phyloP scores from a whole-genome alignment of 2,329 filamentous ascomycete genomes.

The Exophiala aquamarina region DNA sequence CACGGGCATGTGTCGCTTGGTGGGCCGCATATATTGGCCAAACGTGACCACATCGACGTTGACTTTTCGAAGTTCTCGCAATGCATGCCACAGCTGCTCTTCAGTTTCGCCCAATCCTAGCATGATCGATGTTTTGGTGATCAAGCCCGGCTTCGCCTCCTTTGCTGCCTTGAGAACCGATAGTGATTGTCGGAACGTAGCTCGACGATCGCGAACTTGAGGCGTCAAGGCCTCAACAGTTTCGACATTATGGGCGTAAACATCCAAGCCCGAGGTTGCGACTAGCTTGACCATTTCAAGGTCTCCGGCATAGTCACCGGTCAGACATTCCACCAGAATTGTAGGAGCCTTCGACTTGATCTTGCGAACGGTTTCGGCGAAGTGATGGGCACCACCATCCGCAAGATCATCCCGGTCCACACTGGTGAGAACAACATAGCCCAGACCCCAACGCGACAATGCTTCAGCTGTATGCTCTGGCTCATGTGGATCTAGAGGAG shows the following conservation, averaged over 20 bases:
- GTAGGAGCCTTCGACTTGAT: constrained; percentile 74
- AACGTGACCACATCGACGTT: constrained; percentile 96
- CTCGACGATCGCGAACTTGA: constrained; percentile 82
- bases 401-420: constrained; percentile 91
- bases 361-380: constrained; percentile 88
- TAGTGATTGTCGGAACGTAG: constrained; percentile 84
- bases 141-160: constrained; percentile 70
- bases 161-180: constrained; percentile 80
- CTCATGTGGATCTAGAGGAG: constrained; percentile 90
- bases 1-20: constrained; percentile 95
- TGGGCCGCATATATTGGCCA: constrained; percentile 99
- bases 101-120: constrained; percentile 91
- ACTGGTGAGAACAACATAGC: constrained; percentile 90
- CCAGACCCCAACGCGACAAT: constrained; percentile 85
- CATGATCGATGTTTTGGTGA: constrained; percentile 99
- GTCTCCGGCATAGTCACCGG: constrained; percentile 84
- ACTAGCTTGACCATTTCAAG: constrained; percentile 83
- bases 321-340: constrained; percentile 47
- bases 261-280: constrained; percentile 84
- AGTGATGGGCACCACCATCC: constrained; percentile 86
- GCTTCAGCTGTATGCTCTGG: constrained; percentile 97
- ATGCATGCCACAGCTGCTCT: constrained; percentile 74
- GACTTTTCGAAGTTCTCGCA: constrained; percentile 75
- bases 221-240: constrained; percentile 90
- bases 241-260: constrained; percentile 97